Conservation (phyloP, 495 filamentous ascomycete species). For the Trypethelium eluteriae region DNA sequence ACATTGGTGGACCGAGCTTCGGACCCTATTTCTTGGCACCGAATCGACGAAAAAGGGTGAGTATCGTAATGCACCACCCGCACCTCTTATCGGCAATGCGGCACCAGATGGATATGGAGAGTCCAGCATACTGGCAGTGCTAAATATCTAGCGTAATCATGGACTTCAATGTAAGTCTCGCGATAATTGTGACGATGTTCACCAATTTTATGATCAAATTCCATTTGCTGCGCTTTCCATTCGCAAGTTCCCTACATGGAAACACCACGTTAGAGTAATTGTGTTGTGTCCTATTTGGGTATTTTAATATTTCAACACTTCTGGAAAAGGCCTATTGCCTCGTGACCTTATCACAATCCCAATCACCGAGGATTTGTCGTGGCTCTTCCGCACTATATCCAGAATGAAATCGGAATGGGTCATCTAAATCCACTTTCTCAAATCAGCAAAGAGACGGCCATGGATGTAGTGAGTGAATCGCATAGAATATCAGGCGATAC, state of each 20-base stretch:
- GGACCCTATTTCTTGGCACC: neutral
- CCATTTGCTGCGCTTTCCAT: too few species aligned
- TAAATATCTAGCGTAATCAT: neutral
- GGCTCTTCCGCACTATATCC: neutral
- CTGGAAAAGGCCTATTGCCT: too few species aligned
- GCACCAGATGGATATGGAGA: neutral
- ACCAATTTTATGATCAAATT: neutral
- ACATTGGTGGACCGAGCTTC: neutral
- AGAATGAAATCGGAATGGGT: neutral
- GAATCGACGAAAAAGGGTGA: neutral
- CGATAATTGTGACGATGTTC: neutral
- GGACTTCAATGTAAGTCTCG: neutral
- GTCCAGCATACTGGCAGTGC: neutral
- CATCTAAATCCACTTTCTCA: neutral
- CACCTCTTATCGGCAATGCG: constrained; percentile 6
- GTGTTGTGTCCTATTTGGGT: too few species aligned
- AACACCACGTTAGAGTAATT: too few species aligned
- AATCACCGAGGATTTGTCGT: neutral
- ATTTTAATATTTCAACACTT: too few species aligned
- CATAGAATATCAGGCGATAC: neutral
- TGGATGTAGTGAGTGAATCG: neutral
- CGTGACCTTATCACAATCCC: too few species aligned
- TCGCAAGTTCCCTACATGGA: too few species aligned
- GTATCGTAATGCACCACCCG: neutral
- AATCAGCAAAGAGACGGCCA: neutral